Evolutionary conservation across 2,329 filamentous ascomycete genomes (phyloP).

Genomic region (Trichoderma sp.): DNA sequence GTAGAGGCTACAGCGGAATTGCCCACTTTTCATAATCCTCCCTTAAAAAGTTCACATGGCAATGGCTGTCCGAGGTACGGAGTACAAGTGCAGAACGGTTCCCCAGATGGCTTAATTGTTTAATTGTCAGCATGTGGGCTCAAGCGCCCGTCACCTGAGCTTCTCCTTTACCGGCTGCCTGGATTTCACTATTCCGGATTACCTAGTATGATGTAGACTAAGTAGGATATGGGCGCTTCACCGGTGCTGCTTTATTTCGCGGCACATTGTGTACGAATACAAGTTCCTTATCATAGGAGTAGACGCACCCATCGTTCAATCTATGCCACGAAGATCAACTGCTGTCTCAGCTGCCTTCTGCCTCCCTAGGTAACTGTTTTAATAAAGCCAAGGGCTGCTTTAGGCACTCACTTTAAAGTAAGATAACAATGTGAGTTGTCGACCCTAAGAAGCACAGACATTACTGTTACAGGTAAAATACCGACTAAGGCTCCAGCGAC

Average conservation of each 20-base stretch:
- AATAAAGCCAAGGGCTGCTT: not conserved
- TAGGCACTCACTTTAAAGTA: not conserved
- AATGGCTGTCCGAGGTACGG: not conserved
- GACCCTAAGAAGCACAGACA: not conserved
- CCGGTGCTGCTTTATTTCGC: not conserved
- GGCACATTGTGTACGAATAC: not conserved
- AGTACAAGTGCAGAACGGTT: not conserved
- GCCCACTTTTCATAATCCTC: not conserved
- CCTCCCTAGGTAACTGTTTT: not conserved
- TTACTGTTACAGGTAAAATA: not conserved
- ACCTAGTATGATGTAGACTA: not conserved
- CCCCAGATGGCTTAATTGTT: not conserved
- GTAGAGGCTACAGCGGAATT: slow-evolving; percentile 16
- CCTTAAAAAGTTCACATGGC: not conserved
- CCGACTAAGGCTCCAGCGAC: not conserved
- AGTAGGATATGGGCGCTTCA: not conserved
- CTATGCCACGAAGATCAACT: not conserved
- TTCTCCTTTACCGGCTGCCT: slow-evolving; percentile 16
- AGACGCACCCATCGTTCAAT: not conserved
- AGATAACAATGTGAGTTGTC: not conserved
- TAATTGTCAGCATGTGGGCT: slow-evolving; percentile 8
- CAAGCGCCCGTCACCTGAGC: not conserved
- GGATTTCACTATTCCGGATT: not conserved
- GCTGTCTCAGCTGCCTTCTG: not conserved
- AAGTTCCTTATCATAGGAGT: not conserved